Evolutionary conservation across 345 rosid genomes (phyloP), one percentile per base, ranked within the genome.

Genomic region (Moricandia arvensis): DNA sequence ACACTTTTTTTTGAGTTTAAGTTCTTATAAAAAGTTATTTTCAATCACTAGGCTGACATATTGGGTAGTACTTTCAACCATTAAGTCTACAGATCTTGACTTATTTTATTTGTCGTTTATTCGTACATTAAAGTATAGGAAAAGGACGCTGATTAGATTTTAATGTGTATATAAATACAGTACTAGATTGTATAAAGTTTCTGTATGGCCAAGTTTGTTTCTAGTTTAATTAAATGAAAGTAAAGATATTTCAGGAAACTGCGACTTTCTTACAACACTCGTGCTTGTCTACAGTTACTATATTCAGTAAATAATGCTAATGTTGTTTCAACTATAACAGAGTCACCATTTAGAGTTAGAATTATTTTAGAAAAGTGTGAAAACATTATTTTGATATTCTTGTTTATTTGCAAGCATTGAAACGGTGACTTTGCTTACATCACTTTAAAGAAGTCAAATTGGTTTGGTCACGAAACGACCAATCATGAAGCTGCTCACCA

Each of bases 371-470:
- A 15, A 66, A 66, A 49, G 2, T 43, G 4, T 30, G 7, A n/a
- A 8, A 45, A 29, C 13, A 41, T 3, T 43, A 41, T 3, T 43
- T 43, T 43, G 49, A 21, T 21, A 21, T 21, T 21, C 24, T 21
- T 21, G 24, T 21, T 21, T 21, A 21, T 0, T 1, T 21, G 24
- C 24, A 21, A 21, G 24, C 24, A 21, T 21, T 21, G 24, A 58
- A 63, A 73, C 53, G 3, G n/a, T 24, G 60, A 63, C 54, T 71
- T 66, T 71, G 57, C 76, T 66, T 63, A 33, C 80, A 71, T 66
- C 59, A 78, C 77, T 66, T 21, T 66, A 37, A 21, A 66, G 15
- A 67, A 72, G 81, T 59, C 81, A 78, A 72, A 78, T 66, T 8
- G 66, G 73, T 64, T 66, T 59, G 77, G 74, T 66, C 77, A 4